phyloP scores from a whole-genome alignment of 2,329 filamentous ascomycete genomes.

The Proliferodiscus dingleyae region DNA sequence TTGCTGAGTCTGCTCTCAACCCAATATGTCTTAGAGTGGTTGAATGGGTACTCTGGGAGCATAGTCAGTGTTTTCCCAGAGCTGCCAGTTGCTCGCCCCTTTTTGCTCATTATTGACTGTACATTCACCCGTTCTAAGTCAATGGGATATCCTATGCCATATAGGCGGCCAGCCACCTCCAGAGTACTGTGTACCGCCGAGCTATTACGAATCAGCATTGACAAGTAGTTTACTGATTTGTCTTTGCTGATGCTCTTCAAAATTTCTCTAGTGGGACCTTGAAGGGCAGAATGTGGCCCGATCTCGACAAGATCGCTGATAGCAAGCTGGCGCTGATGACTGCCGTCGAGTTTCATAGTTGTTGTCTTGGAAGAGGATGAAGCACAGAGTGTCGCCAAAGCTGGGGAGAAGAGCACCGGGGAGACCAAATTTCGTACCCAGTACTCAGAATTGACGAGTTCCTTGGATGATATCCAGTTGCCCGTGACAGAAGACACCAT shows the following conservation, averaged over 20 bases:
- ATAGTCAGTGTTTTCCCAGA: no score
- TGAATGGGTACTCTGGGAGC: slow-evolving; percentile 49
- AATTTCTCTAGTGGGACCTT: slow-evolving; percentile 7
- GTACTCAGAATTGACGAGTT: slow-evolving; percentile 27
- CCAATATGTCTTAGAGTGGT: slow-evolving; percentile 47
- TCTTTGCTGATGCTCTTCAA: not conserved
- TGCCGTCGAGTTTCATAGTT: not conserved
- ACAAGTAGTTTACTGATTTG: not conserved
- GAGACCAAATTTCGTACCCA: slow-evolving; percentile 42
- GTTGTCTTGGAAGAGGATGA: not conserved
- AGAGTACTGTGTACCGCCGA: slow-evolving; percentile 1
- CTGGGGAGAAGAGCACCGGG: slow-evolving; percentile 35
- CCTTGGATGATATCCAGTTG: not conserved
- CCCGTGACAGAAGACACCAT: slow-evolving; percentile 1
- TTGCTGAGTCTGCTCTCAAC: slow-evolving; percentile 44
- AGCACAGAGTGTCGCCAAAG: not conserved
- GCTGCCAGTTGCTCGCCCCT: not conserved
- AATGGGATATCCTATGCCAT: not conserved
- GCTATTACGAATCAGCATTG: slow-evolving; percentile 3
- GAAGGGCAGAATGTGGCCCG: slow-evolving; percentile 14
- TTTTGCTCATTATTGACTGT: not conserved
- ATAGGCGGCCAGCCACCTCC: not conserved
- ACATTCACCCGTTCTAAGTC: not conserved
- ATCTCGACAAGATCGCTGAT: slow-evolving; percentile 8
- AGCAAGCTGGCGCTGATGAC: not conserved